Evolutionary conservation across 78 protist species (phyloP).

Genomic region (Dictyostelium intermedium): DNA sequence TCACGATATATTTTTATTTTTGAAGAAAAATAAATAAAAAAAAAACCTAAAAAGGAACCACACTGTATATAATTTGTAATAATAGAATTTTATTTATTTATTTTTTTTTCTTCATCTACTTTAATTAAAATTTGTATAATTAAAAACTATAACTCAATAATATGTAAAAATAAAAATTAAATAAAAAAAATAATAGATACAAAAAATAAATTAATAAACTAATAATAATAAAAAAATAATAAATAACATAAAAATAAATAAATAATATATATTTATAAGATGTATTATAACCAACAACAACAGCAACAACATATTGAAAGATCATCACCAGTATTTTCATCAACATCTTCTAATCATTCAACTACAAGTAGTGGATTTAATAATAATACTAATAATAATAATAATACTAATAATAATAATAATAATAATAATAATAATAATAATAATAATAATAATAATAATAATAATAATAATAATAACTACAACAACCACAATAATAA

Average conservation of each 20-base stretch:
- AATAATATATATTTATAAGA: neutral
- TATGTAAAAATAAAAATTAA: neutral
- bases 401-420: neutral
- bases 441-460: neutral
- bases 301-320: neutral
- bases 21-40: too few species aligned
- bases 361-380: neutral
- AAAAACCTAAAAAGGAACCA: neutral
- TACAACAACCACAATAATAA: neutral
- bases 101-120: neutral
- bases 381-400: neutral
- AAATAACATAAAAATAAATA: neutral
- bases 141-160: too few species aligned
- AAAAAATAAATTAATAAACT: too few species aligned
- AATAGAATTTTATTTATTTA: too few species aligned
- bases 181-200: too few species aligned
- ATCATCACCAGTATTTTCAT: slow-evolving; percentile 12
- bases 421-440: neutral
- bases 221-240: too few species aligned
- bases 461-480: neutral
- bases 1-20: neutral
- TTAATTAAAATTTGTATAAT: too few species aligned
- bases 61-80: neutral
- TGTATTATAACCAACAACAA: neutral
- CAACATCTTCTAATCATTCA: neutral